Percentiles rank a stretch among this genome's conserved stretches.
phyloP scores from a whole-genome alignment of 345 rosid species.

The Murraya paniculata region DNA sequence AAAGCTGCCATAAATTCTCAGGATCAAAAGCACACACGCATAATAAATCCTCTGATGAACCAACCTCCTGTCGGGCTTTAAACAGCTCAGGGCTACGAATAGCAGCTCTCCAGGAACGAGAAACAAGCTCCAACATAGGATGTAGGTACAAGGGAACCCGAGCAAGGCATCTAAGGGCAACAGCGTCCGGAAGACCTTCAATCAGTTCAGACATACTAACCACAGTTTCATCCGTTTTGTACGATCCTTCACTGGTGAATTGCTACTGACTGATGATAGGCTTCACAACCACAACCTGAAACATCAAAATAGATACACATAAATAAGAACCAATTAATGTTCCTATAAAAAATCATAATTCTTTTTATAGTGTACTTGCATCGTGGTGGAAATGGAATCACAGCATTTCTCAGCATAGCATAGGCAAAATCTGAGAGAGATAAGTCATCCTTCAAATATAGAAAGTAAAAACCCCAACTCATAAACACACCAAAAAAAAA shows the following conservation, averaged over 20 bases:
- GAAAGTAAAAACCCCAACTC: background rate
- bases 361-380: background rate
- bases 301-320: background rate
- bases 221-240: conserved; percentile 37
- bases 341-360: conserved; percentile 7
- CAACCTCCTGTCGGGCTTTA: conserved; percentile 68
- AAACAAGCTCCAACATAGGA: conserved; percentile 84
- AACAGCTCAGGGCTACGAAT: conserved; percentile 70
- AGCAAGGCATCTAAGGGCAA: conserved; percentile 92
- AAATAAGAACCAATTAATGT: conserved; percentile 3
- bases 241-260: conserved; percentile 14
- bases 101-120: conserved; percentile 89
- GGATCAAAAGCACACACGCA: conserved; percentile 91
- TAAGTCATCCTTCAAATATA: background rate
- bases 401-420: background rate
- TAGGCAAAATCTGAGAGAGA: background rate
- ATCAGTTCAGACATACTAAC: conserved; percentile 79
- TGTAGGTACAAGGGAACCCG: conserved; percentile 70
- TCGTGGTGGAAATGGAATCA: background rate
- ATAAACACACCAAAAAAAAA: background rate
- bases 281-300: conserved; percentile 28
- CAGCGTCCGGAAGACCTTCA: conserved; percentile 91
- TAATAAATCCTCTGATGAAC: conserved; percentile 64
- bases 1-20: conserved; percentile 93
- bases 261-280: conserved; percentile 5